phyloP scores from a whole-genome alignment of 352 stramenopile genomes.

The Globisporangium parvum region DNA sequence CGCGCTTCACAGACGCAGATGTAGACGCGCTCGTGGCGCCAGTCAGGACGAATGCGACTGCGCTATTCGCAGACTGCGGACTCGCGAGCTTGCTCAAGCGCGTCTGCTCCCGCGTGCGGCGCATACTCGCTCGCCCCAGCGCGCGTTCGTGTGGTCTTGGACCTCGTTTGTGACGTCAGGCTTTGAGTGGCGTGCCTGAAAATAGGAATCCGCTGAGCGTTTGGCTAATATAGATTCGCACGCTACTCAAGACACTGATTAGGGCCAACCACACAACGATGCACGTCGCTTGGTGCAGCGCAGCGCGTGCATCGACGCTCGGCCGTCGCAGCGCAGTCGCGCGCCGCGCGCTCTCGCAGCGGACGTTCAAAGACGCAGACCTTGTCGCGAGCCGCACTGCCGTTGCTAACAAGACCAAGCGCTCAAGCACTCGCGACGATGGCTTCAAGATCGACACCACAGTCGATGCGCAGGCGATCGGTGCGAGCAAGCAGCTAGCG shows the following conservation, averaged over 20 bases:
- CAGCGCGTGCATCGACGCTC: neutral
- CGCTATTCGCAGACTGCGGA: neutral
- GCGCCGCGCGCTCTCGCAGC: neutral
- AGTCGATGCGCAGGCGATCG: slow-evolving; percentile 8
- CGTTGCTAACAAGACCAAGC: neutral
- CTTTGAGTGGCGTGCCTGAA: neutral
- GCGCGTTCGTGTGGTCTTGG: no score
- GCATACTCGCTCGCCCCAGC: neutral
- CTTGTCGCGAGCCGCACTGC: neutral
- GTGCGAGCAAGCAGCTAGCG: slow-evolving; percentile 18
- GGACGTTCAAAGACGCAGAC: neutral
- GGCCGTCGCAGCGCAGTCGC: neutral
- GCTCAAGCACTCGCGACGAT: neutral
- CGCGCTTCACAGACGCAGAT: neutral
- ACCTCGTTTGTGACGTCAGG: no score
- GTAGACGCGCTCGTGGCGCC: no score
- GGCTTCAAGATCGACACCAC: slow-evolving; percentile 9
- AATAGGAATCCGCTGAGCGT: neutral
- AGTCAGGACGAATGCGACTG: no score
- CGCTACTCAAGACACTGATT: neutral
- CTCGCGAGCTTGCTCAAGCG: slow-evolving; percentile 8
- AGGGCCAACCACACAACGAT: neutral
- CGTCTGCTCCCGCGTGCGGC: slow-evolving; percentile 9
- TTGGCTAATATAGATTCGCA: neutral
- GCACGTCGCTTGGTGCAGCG: neutral